Evolutionary conservation across 257 asterid genomes (phyloP), one percentile per base, ranked within the genome.

Genomic region (Schizonepeta tenuifolia): DNA sequence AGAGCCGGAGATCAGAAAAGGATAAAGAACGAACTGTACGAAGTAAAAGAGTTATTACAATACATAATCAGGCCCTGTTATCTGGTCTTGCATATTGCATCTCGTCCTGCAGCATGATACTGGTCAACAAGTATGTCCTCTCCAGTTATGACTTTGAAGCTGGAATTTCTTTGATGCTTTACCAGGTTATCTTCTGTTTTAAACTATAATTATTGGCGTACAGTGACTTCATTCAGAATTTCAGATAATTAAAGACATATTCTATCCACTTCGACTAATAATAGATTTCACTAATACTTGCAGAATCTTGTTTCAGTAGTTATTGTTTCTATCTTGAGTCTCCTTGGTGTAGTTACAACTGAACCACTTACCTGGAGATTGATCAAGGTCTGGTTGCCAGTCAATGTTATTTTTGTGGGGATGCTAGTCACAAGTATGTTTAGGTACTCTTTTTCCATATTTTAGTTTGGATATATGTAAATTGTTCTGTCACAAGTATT

Each of bases 351-450:
- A 70, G 78, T 91, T 73, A 83, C 87, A 28, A 84, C 93, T 0
- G 99, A 94, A 68, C 99, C 97, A 70, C 90, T 94, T 55, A 88
- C 95, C 55, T 88, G 95, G 97, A 81, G 88, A 86, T 81, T 91
- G 81, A 84, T 88, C 83, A 91, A 86, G 83, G 95, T 91, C 81
- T 94, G 98, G 99, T 82, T 94, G 73, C 99, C 99, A 35, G 97
- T 91, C 71, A 94, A 94, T 76, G 69, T 86, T 50, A 88, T 91
- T 77, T 94, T 94, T 81, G 98, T 94, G 68, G 99, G 97, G 89
- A 94, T 94, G 99, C 96, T 94, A 49, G 85, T 88, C 85, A 87
- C 99, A 72, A 94, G 99, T 86, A 91, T 94, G 97, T 91, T 88
- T 83, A 94, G 99, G 99, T 91, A 89, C 72, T 77, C 41, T 20